A percentile compares a stretch with the other conserved stretches of the same genome.
Evolutionary conservation across 2,329 filamentous ascomycete species (phyloP).

Genomic region (Sporothrix mexicana): DNA sequence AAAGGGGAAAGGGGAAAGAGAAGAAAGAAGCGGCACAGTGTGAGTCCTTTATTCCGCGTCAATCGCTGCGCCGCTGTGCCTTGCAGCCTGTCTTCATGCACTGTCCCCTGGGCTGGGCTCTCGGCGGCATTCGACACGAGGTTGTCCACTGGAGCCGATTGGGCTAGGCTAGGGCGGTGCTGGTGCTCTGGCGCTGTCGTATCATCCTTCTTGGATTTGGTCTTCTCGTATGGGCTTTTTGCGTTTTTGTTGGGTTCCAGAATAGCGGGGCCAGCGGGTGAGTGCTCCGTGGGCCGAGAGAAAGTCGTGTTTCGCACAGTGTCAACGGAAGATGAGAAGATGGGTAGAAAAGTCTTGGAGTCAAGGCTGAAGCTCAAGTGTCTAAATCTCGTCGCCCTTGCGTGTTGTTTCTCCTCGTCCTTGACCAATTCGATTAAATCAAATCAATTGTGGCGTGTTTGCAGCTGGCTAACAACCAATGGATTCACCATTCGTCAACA

Average conservation of each 20-base stretch:
- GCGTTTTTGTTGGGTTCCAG: slow-evolving; percentile 25
- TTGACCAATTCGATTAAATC: background rate
- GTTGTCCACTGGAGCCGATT: slow-evolving; percentile 8
- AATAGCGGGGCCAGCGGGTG: slow-evolving; percentile 29
- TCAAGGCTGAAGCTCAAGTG: no score
- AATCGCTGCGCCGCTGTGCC: slow-evolving; percentile 2
- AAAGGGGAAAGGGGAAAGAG: background rate
- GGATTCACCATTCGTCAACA: background rate
- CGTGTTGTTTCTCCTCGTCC: background rate
- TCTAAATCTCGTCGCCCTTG: background rate
- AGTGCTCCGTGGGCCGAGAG: background rate
- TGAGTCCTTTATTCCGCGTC: background rate
- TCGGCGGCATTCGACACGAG: slow-evolving; percentile 10
- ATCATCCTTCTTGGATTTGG: background rate
- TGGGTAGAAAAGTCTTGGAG: background rate
- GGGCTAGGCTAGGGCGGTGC: slow-evolving; percentile 12
- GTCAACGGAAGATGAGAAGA: background rate
- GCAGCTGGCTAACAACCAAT: slow-evolving; percentile 1
- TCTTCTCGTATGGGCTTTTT: no score
- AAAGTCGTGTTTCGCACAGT: background rate
- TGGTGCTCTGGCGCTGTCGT: background rate
- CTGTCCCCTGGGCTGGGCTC: background rate
- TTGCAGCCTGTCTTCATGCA: slow-evolving; percentile 18
- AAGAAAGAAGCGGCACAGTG: background rate
- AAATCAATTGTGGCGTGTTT: background rate